phyloP scores from a whole-genome alignment of 805 yeast species.

The Saturnispora galanensis region DNA sequence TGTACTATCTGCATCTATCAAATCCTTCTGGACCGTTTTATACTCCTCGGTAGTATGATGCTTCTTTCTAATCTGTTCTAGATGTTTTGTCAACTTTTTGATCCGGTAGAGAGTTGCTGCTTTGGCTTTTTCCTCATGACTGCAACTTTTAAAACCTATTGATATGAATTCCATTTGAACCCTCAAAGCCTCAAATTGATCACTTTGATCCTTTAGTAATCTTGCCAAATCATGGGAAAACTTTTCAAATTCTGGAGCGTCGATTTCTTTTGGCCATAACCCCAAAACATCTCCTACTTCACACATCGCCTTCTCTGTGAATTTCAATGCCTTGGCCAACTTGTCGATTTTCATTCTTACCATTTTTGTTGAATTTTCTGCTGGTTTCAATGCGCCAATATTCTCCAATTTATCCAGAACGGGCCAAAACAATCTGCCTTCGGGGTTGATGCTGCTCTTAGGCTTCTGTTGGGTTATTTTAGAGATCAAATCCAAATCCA shows the following conservation, averaged over 20 bases:
- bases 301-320: constrained; percentile 1
- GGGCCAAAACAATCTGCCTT: constrained; percentile 2
- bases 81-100: constrained; percentile 3
- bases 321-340: constrained; percentile 4
- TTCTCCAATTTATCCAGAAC: constrained; percentile 10
- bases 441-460: constrained; percentile 5
- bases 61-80: constrained; percentile 4
- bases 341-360: constrained; percentile 7
- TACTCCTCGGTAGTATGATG: constrained; percentile 7
- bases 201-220: constrained; percentile 3
- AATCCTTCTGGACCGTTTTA: constrained; percentile 6
- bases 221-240: constrained; percentile 6
- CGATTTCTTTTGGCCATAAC: constrained; percentile 9
- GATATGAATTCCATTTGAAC: constrained; percentile 7
- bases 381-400: constrained; percentile 10
- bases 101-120: constrained; percentile 4
- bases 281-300: constrained; percentile 2
- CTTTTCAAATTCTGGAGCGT: constrained; percentile 8
- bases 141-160: constrained; percentile 5
- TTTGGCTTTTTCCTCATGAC: constrained; percentile 7
- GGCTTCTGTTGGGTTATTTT: constrained; percentile 7
- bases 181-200: constrained; percentile 6
- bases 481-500: constrained; percentile 4
- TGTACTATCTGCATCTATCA: constrained; percentile 6
- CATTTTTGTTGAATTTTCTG: constrained; percentile 7